phyloP scores from a whole-genome alignment of 345 rosid genomes.

The Clarkia xantiana region DNA sequence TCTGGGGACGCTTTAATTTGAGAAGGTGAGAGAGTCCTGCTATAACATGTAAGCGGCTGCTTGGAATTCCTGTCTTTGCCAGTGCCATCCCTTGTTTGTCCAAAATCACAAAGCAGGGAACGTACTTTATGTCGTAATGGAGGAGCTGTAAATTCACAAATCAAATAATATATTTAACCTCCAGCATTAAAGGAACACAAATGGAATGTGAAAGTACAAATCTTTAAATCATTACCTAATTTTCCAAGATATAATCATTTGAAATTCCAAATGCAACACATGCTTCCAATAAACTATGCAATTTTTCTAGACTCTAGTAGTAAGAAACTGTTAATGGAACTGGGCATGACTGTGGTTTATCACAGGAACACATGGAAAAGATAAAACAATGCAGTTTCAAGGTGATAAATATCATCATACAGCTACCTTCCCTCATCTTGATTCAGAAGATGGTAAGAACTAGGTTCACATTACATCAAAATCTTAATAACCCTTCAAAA shows the following conservation, averaged over 20 bases:
- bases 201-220: not conserved
- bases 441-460: too few relatives aligned
- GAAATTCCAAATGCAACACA: too few relatives aligned
- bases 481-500: too few relatives aligned
- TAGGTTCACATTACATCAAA: too few relatives aligned
- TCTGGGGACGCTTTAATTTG: constrained; percentile 41
- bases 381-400: too few relatives aligned
- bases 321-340: too few relatives aligned
- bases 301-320: too few relatives aligned
- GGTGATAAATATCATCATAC: too few relatives aligned
- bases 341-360: too few relatives aligned
- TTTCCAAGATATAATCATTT: not conserved
- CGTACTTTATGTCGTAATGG: constrained; percentile 72
- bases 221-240: not conserved
- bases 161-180: not conserved
- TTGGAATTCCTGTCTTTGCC: constrained; percentile 78
- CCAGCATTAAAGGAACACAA: not conserved
- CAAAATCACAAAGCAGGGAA: constrained; percentile 86
- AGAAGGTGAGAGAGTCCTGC: constrained; percentile 88
- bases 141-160: constrained; percentile 46
- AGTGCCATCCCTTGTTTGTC: constrained; percentile 70
- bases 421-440: too few relatives aligned
- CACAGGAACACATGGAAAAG: too few relatives aligned
- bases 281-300: too few relatives aligned
- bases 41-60: constrained; percentile 71